A percentile compares a stretch with the other conserved stretches of the same genome.
phyloP scores from a whole-genome alignment of 495 filamentous ascomycete genomes.

The Xylaria acuta region DNA sequence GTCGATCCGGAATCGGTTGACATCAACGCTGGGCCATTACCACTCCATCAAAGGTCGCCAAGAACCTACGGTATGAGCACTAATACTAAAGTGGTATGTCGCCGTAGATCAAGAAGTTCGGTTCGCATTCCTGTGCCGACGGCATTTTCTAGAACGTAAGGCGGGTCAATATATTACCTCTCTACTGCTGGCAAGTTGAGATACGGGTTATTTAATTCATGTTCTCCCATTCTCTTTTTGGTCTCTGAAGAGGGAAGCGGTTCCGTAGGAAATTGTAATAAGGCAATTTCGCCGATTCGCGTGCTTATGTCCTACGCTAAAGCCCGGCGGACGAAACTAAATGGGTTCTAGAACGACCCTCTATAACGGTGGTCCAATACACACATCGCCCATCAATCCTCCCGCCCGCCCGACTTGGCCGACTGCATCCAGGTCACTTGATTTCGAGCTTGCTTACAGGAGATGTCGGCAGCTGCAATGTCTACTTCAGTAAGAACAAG shows the following conservation, averaged over 20 bases:
- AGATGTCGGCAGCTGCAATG: conserved; percentile 3
- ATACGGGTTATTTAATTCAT: not conserved
- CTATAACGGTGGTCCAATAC: not conserved
- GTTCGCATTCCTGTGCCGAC: not conserved
- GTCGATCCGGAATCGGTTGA: conserved; percentile 5
- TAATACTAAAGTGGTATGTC: not conserved
- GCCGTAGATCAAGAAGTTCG: not conserved
- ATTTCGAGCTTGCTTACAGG: not conserved
- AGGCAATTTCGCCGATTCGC: conserved; percentile 13
- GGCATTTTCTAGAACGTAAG: conserved; percentile 4
- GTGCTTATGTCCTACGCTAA: not conserved
- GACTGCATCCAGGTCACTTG: conserved; percentile 4
- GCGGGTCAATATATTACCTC: not conserved
- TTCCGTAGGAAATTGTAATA: not conserved
- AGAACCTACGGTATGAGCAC: not conserved
- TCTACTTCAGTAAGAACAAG: not conserved
- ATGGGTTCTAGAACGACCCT: conserved; percentile 9
- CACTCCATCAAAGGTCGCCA: not conserved
- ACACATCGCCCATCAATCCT: not conserved
- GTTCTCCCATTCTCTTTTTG: conserved; percentile 2
- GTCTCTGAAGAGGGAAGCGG: not conserved
- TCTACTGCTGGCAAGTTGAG: not conserved
- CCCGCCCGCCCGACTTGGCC: conserved; percentile 9
- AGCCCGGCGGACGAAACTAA: not conserved
- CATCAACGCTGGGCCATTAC: not conserved